Evolutionary conservation across 208 protist genomes (phyloP).

Genomic region (Leishmania braziliensis): DNA sequence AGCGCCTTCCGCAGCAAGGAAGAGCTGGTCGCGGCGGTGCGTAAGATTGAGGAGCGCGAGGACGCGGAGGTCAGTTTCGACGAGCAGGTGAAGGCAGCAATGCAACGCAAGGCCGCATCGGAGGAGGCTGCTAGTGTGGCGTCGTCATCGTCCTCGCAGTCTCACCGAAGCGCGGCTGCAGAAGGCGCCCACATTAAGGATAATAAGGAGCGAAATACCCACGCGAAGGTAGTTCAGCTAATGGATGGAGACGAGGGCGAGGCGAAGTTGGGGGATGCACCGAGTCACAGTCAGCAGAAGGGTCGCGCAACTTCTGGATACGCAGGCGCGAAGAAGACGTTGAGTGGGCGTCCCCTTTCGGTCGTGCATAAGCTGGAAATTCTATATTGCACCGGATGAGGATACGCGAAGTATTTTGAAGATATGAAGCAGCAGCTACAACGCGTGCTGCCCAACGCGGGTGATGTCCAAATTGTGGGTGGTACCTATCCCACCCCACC

Average conservation of each 20-base stretch:
- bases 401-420: slow-evolving; percentile 81
- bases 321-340: not conserved
- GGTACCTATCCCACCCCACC: slow-evolving; percentile 55
- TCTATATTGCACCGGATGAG: slow-evolving; percentile 78
- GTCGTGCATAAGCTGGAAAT: slow-evolving; percentile 38
- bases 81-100: slow-evolving; percentile 23
- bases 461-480: slow-evolving; percentile 45
- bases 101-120: slow-evolving; percentile 31
- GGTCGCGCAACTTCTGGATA: not conserved
- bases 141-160: not conserved
- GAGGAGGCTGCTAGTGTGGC: not conserved
- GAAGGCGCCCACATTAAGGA: slow-evolving; percentile 25
- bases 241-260: slow-evolving; percentile 14
- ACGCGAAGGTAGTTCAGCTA: slow-evolving; percentile 24
- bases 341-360: not conserved
- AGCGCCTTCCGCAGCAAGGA: slow-evolving; percentile 27
- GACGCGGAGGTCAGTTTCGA: slow-evolving; percentile 33
- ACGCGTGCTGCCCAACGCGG: slow-evolving; percentile 34
- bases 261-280: not conserved
- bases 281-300: not conserved
- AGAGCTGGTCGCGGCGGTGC: slow-evolving; percentile 44
- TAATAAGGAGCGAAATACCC: slow-evolving; percentile 6
- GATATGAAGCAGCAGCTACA: slow-evolving; percentile 50
- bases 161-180: not conserved
- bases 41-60: slow-evolving; percentile 44